Evolutionary conservation across 2,329 filamentous ascomycete species (phyloP).

Genomic region (Penicillium hordei): DNA sequence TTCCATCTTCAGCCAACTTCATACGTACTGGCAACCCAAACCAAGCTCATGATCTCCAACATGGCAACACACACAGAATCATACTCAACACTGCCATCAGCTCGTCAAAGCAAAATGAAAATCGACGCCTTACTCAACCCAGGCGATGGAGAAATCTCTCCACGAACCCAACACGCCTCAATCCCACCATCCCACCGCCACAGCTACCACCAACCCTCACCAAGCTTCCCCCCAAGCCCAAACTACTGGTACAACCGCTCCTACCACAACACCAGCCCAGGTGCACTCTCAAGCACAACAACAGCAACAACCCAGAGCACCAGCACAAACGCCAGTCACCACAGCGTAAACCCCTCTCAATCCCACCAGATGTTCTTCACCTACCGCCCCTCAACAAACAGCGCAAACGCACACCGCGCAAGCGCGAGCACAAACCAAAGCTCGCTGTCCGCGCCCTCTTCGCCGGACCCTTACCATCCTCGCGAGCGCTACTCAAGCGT

Average conservation of each 20-base stretch:
- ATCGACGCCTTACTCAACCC: conserved; percentile 39
- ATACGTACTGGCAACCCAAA: not conserved
- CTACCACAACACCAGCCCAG: conserved; percentile 26
- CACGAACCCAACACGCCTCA: conserved; percentile 19
- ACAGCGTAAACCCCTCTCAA: not conserved
- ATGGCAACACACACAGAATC: conserved; percentile 23
- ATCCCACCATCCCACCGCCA: conserved; percentile 13
- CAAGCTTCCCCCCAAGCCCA: conserved; percentile 33
- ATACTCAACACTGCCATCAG: conserved; percentile 22
- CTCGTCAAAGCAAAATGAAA: conserved; percentile 35
- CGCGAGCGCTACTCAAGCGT: conserved; percentile 45
- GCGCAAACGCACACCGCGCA: not conserved
- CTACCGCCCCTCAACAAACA: not conserved
- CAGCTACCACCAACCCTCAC: conserved; percentile 26
- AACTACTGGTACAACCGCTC: conserved; percentile 29
- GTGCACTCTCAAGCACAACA: conserved; percentile 6
- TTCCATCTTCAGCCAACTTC: not conserved
- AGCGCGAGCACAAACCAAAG: conserved; percentile 13
- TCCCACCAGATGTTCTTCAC: conserved; percentile 4
- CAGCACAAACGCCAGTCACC: conserved; percentile 1
- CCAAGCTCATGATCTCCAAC: not conserved
- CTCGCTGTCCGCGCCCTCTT: conserved; percentile 22
- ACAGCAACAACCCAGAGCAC: conserved; percentile 23
- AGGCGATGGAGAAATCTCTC: conserved; percentile 23
- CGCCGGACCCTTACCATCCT: conserved; percentile 37